Conservation (phyloP, 306 rosid species). For the Pterocarpus macrocarpus region DNA sequence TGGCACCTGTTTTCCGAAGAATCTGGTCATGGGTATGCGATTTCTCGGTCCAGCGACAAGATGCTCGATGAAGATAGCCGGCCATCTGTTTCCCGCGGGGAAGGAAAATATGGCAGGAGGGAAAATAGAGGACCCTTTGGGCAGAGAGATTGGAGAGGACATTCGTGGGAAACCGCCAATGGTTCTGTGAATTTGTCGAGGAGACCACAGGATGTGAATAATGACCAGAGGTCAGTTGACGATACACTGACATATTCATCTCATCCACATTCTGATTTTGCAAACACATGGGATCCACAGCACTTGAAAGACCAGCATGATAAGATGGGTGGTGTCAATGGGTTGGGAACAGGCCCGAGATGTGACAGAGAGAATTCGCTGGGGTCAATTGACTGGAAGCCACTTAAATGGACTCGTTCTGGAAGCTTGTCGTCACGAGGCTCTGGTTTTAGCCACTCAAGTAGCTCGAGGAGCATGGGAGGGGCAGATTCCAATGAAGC, state of each 20-base stretch:
- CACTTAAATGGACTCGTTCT: conserved; percentile 90
- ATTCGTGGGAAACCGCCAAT: conserved; percentile 67
- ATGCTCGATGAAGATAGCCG: conserved; percentile 75
- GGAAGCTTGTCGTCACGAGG: conserved; percentile 92
- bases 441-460: conserved; percentile 87
- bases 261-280: conserved; percentile 67
- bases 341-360: conserved; percentile 65
- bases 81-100: conserved; percentile 69
- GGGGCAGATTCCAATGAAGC: conserved; percentile 69
- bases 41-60: conserved; percentile 78
- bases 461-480: conserved; percentile 75
- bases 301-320: conserved; percentile 78
- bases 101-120: conserved; percentile 76
- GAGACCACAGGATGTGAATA: conserved; percentile 64
- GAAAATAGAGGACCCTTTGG: conserved; percentile 76
- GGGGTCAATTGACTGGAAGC: conserved; percentile 85
- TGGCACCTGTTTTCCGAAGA: conserved; percentile 91
- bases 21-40: conserved; percentile 75
- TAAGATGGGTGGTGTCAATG: conserved; percentile 68
- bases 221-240: conserved; percentile 69
- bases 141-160: conserved; percentile 79
- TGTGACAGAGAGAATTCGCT: conserved; percentile 71
- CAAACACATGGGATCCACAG: conserved; percentile 74
- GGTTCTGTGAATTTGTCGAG: conserved; percentile 62
- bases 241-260: conserved; percentile 62